Base-by-base conservation (phyloP, 1,284 basidiomycete species). In the Pseudozyma sp. region DNA sequence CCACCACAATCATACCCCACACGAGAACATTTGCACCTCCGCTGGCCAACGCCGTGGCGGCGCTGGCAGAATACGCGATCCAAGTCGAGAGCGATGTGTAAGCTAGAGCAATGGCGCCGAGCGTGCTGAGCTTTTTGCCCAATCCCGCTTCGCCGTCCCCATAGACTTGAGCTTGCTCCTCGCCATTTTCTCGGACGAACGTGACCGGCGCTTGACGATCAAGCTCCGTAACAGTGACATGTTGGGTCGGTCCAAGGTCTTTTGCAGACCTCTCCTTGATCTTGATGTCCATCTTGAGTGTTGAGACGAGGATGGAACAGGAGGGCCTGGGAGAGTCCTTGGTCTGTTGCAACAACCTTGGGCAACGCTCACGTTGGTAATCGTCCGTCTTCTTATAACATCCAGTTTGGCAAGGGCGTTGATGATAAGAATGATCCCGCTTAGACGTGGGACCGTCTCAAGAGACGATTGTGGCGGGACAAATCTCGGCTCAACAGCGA, bases 21-120 rank as follows among this genome's bases (percentile, higher is more conserved):
- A 72, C 54, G 30, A 68, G 55, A 16, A 62, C 58, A n/a, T 72
- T 72, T 43, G 65, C 55, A n/a, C 69, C 69, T 24, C 65, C 69
- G 34, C 49, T 54, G 4, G 63, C 50, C 13, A 72, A 40, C 10
- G 69, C 64, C 1, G 52, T 52, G 4, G 69, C 69, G 7, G 46
- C 46, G 30, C 35, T 48, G 5, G 54, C 49, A 4, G 57, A 62
- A 43, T 63, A 72, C 37, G 69, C 69, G 16, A 58, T 57, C 69
- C 69, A 72, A 10, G 69, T 58, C 3, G 69, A 54, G 7, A 72
- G 51, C 3, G 51, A 46, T 4, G 53, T 51, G 34, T 68, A 72
- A 3, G 56, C 65, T 13, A 72, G 30, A 30, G 59, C 65, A 11
- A 63, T 47, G 9, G 66, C 68, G 0, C 55, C 68, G 7, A 61